phyloP scores from a whole-genome alignment of 345 rosid species.

The Brassica incana region DNA sequence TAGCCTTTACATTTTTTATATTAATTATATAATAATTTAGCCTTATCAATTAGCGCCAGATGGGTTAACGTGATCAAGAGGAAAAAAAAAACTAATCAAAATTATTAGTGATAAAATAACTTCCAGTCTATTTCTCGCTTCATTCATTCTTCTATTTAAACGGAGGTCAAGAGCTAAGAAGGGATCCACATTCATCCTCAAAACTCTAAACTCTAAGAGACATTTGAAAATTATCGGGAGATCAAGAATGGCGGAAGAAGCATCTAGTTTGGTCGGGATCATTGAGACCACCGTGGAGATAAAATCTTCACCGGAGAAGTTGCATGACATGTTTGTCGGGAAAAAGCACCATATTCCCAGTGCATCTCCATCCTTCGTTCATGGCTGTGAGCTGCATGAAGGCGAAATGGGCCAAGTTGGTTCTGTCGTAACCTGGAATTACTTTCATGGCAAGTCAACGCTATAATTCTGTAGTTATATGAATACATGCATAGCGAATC shows the following conservation, averaged over 20 bases:
- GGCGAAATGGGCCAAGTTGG: constrained; percentile 46
- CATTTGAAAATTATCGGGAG: not conserved
- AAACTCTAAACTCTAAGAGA: not conserved
- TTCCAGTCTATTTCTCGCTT: not conserved
- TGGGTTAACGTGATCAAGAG: constrained; percentile 4
- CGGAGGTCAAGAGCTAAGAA: not conserved
- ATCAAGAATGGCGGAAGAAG: constrained; percentile 21
- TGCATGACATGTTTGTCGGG: constrained; percentile 41
- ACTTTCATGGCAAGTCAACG: constrained; percentile 26
- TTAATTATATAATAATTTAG: not conserved
- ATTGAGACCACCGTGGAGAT: constrained; percentile 24
- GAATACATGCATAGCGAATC: not conserved
- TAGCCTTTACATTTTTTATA: not conserved
- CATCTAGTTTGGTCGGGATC: constrained; percentile 25
- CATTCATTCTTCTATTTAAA: not conserved
- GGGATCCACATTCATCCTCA: not conserved
- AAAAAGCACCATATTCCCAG: constrained; percentile 39
- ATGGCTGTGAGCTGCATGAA: constrained; percentile 35
- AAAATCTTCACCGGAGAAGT: constrained; percentile 13
- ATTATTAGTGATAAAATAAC: not conserved
- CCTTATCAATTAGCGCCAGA: not conserved
- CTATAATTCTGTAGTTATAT: not conserved
- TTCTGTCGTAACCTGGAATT: constrained; percentile 38
- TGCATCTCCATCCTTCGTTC: constrained; percentile 30
- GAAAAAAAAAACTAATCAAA: constrained; percentile 2